Conservation (phyloP, 2,329 filamentous ascomycete genomes). For the Blumeria hordei region DNA sequence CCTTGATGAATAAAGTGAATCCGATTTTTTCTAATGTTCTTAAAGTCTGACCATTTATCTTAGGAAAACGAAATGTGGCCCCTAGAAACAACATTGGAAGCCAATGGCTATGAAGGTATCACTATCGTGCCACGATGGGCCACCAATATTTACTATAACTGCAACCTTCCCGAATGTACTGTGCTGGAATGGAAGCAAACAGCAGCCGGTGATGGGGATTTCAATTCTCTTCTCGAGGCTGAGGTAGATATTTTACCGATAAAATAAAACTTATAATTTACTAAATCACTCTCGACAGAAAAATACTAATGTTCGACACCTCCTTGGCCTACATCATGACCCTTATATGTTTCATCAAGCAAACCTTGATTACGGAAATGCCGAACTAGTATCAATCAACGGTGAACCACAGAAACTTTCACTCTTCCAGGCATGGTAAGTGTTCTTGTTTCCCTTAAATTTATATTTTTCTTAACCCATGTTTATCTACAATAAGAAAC, state of each 20-base stretch:
- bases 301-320: conserved; percentile 27
- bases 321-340: conserved; percentile 24
- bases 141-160: conserved; percentile 12
- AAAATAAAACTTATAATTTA: background rate
- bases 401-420: conserved; percentile 9
- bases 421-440: conserved; percentile 11
- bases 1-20: conserved; percentile 21
- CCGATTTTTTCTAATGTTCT: background rate
- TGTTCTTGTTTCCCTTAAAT: background rate
- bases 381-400: conserved; percentile 11
- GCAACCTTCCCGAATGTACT: conserved; percentile 30
- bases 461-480: background rate
- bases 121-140: conserved; percentile 30
- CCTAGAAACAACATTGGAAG: conserved; percentile 23
- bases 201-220: conserved; percentile 27
- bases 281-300: conserved; percentile 8
- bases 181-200: conserved; percentile 35
- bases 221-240: conserved; percentile 24
- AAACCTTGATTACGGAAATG: conserved; percentile 28
- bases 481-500: background rate
- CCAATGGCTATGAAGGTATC: conserved; percentile 31
- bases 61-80: conserved; percentile 23
- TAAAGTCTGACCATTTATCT: background rate
- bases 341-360: conserved; percentile 30
- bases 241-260: conserved; percentile 13